These are phyloP conservation scores for Schizothecium vesticola DNA, from an alignment of 495 filamentous ascomycete species.

Conservation along the genomic window DNA sequence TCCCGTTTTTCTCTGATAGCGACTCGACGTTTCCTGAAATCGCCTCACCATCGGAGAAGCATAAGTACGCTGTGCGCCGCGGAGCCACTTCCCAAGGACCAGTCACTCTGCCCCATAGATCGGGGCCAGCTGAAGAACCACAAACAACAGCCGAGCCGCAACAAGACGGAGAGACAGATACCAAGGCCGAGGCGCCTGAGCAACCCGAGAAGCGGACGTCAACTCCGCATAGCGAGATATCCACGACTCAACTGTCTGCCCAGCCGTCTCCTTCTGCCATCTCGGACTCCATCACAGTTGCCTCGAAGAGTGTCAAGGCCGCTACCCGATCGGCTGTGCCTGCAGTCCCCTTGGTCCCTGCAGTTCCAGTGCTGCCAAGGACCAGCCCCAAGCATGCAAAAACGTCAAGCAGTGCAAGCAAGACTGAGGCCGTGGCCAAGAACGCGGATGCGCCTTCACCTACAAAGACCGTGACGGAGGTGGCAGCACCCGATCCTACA, in stretches of 20 bases:
- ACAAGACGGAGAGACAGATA: conserved; percentile 7
- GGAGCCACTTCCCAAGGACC: neutral
- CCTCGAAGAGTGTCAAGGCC: conserved; percentile 40
- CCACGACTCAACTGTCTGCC: conserved; percentile 63
- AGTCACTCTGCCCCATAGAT: neutral
- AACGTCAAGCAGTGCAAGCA: conserved; percentile 33
- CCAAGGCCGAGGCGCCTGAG: conserved; percentile 30
- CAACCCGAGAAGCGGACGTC: conserved; percentile 55
- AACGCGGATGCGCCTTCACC: neutral
- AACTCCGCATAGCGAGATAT: conserved; percentile 47
- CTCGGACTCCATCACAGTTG: conserved; percentile 15
- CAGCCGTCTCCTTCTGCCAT: conserved; percentile 38
- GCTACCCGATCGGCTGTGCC: conserved; percentile 49
- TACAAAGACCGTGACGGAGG: neutral
- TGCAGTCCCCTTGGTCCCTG: conserved; percentile 62
- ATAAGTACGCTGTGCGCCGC: conserved; percentile 13
- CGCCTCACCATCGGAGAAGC: conserved; percentile 31
- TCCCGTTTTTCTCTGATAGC: conserved; percentile 79
- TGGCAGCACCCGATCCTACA: neutral
- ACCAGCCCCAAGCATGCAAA: conserved; percentile 33
- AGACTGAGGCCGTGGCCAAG: conserved; percentile 8
- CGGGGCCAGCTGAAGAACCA: conserved; percentile 17
- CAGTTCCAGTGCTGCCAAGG: conserved; percentile 61
- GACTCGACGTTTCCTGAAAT: conserved; percentile 59
- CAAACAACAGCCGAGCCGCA: neutral